A percentile compares a stretch with the other conserved stretches of the same genome.
Conservation (phyloP, 192 early-diverging fungal species). For the Lunasporangiospora selenospora region DNA sequence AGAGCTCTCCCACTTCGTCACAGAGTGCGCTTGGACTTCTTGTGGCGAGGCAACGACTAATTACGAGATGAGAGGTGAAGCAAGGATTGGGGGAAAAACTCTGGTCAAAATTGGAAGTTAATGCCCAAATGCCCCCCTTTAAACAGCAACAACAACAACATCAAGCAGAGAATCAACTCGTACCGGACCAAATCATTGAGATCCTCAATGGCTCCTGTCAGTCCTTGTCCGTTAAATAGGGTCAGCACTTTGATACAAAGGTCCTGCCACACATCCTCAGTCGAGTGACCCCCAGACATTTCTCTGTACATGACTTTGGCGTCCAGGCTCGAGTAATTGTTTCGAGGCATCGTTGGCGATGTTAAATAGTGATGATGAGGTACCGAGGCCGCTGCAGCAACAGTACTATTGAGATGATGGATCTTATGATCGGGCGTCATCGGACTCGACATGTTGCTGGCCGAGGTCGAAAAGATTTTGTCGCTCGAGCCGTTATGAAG, state of each 20-base stretch:
- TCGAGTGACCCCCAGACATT: constrained; percentile 32
- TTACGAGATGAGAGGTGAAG: background rate
- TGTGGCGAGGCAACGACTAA: constrained; percentile 53
- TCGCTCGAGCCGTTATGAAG: constrained; percentile 10
- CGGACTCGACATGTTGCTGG: constrained; percentile 31
- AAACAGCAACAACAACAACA: background rate
- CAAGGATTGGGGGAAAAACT: background rate
- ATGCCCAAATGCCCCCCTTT: background rate
- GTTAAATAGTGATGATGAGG: constrained; percentile 34
- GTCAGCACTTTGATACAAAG: constrained; percentile 79
- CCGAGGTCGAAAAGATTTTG: constrained; percentile 22
- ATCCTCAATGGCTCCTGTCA: constrained; percentile 86
- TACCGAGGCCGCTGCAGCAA: background rate
- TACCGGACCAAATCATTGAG: constrained; percentile 81
- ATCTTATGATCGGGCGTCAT: constrained; percentile 6
- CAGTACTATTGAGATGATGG: no score
- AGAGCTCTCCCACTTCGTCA: constrained; percentile 63
- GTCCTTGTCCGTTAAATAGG: constrained; percentile 85
- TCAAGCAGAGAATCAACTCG: background rate
- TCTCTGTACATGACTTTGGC: constrained; percentile 46
- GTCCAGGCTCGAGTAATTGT: constrained; percentile 39
- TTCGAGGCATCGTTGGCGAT: constrained; percentile 25
- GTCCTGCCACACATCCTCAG: constrained; percentile 75
- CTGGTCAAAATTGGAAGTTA: background rate
- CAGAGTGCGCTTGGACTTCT: constrained; percentile 48